Evolutionary conservation across 164 flowering plant genomes (phyloP), one percentile per base, ranked within the genome.

Genomic region (Liriodendron chinense): DNA sequence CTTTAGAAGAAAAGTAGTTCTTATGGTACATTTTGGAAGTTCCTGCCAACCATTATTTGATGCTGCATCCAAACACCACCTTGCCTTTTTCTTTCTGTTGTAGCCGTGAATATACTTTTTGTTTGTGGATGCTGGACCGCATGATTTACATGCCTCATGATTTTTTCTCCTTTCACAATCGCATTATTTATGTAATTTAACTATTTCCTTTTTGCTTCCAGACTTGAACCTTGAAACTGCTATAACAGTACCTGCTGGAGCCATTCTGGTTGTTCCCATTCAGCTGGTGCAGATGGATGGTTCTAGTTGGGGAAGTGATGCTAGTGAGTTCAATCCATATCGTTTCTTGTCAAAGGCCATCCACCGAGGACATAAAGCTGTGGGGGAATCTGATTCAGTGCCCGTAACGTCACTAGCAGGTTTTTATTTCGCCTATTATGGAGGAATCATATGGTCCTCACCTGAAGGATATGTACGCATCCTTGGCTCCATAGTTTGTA

Each of bases 261-360:
- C 90, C 34, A 77, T 85, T 69, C 66, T 90, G 21, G 88, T 87
- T 75, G 90, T 88, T 47, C 91, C 93, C 48, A 65, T 87, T 24
- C 90, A 86, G 78, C 82, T 87, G 90, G 84, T 90, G 64, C 93
- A 90, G 78, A 86, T 70, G 81, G 91, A 90, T 71, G 75, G 72
- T 70, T 81, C 83, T 49, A 82, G 71, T 69, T 90, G 93, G 93
- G 91, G 90, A 49, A 81, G 28, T 78, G 93, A 90, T 83, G 87
- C 90, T 21, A 61, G 72, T 23, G 73, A 86, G 80, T 90, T 90
- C 71, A 90, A 88, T 78, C 93, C 93, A 53, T 74, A 80, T 71
- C 89, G 91, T 7, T 88, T 90, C 80, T 64, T 87, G 74, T 83
- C 87, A 34, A 80, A 75, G 67, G 48, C 59, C 59, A 70, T 28